These are phyloP conservation scores for Arthrinium phaeospermum DNA, from an alignment of 2,329 filamentous ascomycete species.

Conservation along the genomic window DNA sequence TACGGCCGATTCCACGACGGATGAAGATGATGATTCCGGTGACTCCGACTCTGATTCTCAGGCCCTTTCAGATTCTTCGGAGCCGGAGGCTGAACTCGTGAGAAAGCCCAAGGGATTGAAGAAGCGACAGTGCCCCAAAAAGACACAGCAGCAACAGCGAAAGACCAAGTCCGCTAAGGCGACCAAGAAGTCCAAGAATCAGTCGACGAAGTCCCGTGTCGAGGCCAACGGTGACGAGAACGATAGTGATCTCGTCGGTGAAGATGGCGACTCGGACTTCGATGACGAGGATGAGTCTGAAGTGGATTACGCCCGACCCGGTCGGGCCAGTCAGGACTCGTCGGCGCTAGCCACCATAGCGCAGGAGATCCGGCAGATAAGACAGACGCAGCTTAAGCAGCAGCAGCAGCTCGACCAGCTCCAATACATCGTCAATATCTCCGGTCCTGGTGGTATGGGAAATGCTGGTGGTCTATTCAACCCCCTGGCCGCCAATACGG, in stretches of 20 bases:
- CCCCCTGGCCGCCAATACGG: background rate
- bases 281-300: background rate
- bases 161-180: constrained; percentile 19
- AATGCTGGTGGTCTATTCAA: background rate
- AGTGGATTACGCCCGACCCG: background rate
- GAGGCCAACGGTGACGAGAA: constrained; percentile 22
- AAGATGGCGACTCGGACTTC: background rate
- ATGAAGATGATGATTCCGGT: constrained; percentile 26
- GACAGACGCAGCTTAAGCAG: background rate
- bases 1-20: constrained; percentile 26
- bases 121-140: constrained; percentile 36
- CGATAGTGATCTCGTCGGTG: background rate
- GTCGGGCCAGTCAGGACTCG: background rate
- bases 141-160: constrained; percentile 30
- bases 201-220: constrained; percentile 28
- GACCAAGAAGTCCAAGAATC: constrained; percentile 36
- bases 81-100: background rate
- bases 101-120: constrained; percentile 28
- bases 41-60: constrained; percentile 33
- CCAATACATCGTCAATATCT: background rate
- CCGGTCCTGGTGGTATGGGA: background rate
- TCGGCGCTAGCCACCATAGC: background rate
- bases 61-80: constrained; percentile 27
- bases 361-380: background rate
- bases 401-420: background rate